Evolutionary conservation across 2,329 filamentous ascomycete species (phyloP).

Genomic region (Cladophialophora chaetospira): DNA sequence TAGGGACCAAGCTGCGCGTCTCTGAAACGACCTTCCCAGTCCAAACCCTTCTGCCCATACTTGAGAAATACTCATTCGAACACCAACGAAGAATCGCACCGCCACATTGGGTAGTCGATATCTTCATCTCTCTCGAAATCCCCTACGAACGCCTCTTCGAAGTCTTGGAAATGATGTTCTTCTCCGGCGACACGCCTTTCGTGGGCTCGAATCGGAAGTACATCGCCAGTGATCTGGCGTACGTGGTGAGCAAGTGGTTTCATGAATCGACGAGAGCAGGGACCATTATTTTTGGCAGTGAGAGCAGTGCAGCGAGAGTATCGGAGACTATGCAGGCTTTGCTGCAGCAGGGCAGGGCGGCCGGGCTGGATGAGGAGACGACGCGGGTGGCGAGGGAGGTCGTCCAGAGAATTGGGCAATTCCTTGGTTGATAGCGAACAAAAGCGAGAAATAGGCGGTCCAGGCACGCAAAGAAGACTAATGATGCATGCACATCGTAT

Average conservation of each 20-base stretch:
- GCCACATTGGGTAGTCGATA: constrained; percentile 63
- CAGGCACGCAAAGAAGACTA: not conserved
- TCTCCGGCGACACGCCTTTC: constrained; percentile 67
- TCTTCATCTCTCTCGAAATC: constrained; percentile 65
- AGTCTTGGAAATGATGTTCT: constrained; percentile 67
- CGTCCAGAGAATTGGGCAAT: constrained; percentile 38
- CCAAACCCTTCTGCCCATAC: constrained; percentile 54
- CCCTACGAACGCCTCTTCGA: constrained; percentile 63
- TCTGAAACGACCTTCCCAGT: constrained; percentile 60
- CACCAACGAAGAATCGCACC: constrained; percentile 51
- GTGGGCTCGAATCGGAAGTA: constrained; percentile 57
- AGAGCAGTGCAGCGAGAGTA: constrained; percentile 56
- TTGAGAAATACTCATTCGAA: constrained; percentile 57
- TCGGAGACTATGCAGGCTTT: constrained; percentile 43
- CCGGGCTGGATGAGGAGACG: constrained; percentile 42
- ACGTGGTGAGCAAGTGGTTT: constrained; percentile 64
- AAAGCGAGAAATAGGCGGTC: not conserved
- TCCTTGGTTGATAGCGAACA: constrained; percentile 14
- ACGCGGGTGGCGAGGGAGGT: constrained; percentile 40
- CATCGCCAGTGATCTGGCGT: constrained; percentile 64
- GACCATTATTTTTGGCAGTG: constrained; percentile 60
- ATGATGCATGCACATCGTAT: not conserved
- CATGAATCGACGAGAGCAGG: constrained; percentile 57
- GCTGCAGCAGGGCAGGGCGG: constrained; percentile 23
- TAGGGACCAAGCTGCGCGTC: constrained; percentile 58